These are phyloP conservation scores for Casuarina cunninghamiana DNA, from an alignment of 306 rosid species.

Conservation along the genomic window DNA sequence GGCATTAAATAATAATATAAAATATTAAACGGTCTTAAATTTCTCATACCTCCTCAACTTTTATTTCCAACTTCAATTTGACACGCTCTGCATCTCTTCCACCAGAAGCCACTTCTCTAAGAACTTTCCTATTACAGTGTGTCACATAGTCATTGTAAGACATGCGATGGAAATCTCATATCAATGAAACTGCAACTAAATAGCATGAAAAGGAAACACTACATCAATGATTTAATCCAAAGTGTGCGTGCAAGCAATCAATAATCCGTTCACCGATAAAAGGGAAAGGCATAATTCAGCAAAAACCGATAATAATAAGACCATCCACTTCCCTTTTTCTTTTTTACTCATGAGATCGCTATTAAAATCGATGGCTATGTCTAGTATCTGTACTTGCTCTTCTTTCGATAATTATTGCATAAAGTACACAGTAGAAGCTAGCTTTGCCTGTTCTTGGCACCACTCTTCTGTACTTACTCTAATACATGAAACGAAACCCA, in stretches of 20 bases:
- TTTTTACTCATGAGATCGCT: neutral
- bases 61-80: constrained; percentile 82
- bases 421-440: neutral
- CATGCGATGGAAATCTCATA: neutral
- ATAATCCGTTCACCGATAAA: neutral
- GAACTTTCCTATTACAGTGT: constrained; percentile 68
- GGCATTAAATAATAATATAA: neutral
- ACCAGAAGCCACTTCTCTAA: constrained; percentile 76
- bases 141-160: neutral
- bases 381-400: too few relatives aligned
- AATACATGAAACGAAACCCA: neutral
- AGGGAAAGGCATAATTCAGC: neutral
- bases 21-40: neutral
- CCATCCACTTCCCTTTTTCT: neutral
- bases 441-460: neutral
- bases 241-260: neutral
- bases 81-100: constrained; percentile 88
- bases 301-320: too few relatives aligned
- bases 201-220: constrained; percentile 3
- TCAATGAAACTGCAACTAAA: neutral
- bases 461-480: neutral
- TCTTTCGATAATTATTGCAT: neutral
- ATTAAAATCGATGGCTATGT: neutral
- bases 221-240: neutral
- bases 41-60: constrained; percentile 75